Evolutionary conservation across 2,329 filamentous ascomycete species (phyloP).

Genomic region (Penicillium sp.): DNA sequence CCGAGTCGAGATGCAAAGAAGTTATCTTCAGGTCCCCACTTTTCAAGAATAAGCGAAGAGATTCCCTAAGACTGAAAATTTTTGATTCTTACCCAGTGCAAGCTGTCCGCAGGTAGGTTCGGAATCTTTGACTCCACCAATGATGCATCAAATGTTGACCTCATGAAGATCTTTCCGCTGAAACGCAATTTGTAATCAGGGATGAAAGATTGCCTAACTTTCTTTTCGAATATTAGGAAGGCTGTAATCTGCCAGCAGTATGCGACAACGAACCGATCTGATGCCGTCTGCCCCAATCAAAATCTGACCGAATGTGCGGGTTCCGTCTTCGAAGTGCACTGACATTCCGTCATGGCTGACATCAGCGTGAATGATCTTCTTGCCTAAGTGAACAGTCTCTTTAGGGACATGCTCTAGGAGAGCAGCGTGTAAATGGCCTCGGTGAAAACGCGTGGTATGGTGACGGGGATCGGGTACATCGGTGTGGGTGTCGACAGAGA

Average conservation of each 20-base stretch:
- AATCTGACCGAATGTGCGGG: conserved; percentile 46
- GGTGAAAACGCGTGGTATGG: conserved; percentile 49
- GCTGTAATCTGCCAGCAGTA: conserved; percentile 13
- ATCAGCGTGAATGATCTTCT: conserved; percentile 41
- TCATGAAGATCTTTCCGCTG: conserved; percentile 48
- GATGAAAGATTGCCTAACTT: conserved; percentile 42
- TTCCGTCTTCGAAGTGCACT: conserved; percentile 52
- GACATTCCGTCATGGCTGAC: conserved; percentile 31
- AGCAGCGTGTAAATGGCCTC: conserved; percentile 52
- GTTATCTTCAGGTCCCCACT: conserved; percentile 46
- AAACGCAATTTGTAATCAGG: conserved; percentile 42
- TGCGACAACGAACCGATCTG: conserved; percentile 44
- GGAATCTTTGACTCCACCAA: conserved; percentile 39
- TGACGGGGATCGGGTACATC: conserved; percentile 38
- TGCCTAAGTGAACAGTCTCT: conserved; percentile 46
- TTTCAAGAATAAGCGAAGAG: not conserved
- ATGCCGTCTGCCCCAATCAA: conserved; percentile 57
- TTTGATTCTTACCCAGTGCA: conserved; percentile 36
- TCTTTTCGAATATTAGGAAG: conserved; percentile 12
- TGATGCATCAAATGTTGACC: conserved; percentile 47
- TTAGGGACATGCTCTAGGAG: conserved; percentile 48
- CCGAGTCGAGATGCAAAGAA: conserved; percentile 49
- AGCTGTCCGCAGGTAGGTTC: conserved; percentile 44
- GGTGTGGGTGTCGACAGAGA: conserved; percentile 40
- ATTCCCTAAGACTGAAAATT: not conserved